These are phyloP conservation scores for Quercus bicolor DNA, from an alignment of 306 rosid genomes.

Conservation along the genomic window DNA sequence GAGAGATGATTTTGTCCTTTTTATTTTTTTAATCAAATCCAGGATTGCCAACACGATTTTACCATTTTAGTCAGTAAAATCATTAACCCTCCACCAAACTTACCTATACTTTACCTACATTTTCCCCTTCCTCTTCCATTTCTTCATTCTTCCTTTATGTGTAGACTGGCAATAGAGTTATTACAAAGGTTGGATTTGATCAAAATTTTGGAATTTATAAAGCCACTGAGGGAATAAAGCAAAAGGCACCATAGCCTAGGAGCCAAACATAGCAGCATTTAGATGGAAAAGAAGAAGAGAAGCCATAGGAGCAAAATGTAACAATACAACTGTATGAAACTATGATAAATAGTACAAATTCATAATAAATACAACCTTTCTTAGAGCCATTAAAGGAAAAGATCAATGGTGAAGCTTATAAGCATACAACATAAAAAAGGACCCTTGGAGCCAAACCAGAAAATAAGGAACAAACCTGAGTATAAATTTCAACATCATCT, in stretches of 20 bases:
- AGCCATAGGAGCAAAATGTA: constrained; percentile 3
- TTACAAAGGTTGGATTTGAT: constrained; percentile 24
- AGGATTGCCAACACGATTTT: neutral
- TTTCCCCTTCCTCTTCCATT: neutral
- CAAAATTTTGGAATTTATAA: constrained; percentile 13
- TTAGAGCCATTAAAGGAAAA: neutral
- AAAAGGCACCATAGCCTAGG: constrained; percentile 11
- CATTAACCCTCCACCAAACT: constrained; percentile 4
- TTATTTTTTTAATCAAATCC: no score
- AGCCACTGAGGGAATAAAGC: neutral
- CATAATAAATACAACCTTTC: neutral
- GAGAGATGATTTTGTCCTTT: neutral
- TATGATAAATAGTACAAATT: neutral
- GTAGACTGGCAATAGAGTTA: constrained; percentile 23
- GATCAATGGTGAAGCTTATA: constrained; percentile 5
- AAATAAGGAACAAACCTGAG: constrained; percentile 53
- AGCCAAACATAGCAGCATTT: neutral
- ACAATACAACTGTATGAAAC: neutral
- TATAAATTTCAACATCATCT: constrained; percentile 37
- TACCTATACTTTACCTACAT: constrained; percentile 24
- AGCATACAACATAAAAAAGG: constrained; percentile 17
- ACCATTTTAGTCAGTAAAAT: neutral
- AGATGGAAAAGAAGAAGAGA: neutral
- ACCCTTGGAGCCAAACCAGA: neutral
- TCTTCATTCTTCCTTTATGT: constrained; percentile 24